These are phyloP conservation scores for Pythium insidiosum DNA, from an alignment of 352 stramenopile genomes.

Conservation along the genomic window DNA sequence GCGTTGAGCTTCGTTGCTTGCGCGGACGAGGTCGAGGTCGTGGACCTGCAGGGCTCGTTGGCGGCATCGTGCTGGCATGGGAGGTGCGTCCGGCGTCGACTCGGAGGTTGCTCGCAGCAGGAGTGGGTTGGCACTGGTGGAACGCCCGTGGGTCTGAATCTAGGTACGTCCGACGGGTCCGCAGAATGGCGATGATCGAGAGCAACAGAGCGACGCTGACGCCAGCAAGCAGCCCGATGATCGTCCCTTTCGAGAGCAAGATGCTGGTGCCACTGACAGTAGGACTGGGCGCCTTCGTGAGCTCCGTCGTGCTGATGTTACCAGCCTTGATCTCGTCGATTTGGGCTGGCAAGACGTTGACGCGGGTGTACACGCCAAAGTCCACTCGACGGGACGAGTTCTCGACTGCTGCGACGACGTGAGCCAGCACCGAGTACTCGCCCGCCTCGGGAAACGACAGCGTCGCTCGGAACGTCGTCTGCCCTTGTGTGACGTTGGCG, in stretches of 20 bases:
- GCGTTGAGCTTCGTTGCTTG: too few relatives aligned
- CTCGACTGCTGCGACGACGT: constrained; percentile 17
- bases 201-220: constrained; percentile 38
- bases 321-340: too few relatives aligned
- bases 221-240: constrained; percentile 54
- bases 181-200: constrained; percentile 30
- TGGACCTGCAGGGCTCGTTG: too few relatives aligned
- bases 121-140: too few relatives aligned
- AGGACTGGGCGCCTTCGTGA: constrained; percentile 1
- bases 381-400: constrained; percentile 17
- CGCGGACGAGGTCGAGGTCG: too few relatives aligned
- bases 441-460: constrained; percentile 13
- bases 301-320: neutral
- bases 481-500: constrained; percentile 17
- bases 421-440: constrained; percentile 23
- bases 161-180: too few relatives aligned
- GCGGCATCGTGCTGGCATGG: too few relatives aligned
- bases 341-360: constrained; percentile 8
- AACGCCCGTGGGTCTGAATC: too few relatives aligned
- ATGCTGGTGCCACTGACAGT: constrained; percentile 6
- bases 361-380: constrained; percentile 17
- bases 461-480: constrained; percentile 12
- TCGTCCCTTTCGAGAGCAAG: constrained; percentile 32
- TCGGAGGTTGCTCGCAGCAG: too few relatives aligned
- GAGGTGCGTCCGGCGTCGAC: too few relatives aligned